Conservation (phyloP, 1,284 basidiomycete species). For the Anthracocystis panici-leucophaei region DNA sequence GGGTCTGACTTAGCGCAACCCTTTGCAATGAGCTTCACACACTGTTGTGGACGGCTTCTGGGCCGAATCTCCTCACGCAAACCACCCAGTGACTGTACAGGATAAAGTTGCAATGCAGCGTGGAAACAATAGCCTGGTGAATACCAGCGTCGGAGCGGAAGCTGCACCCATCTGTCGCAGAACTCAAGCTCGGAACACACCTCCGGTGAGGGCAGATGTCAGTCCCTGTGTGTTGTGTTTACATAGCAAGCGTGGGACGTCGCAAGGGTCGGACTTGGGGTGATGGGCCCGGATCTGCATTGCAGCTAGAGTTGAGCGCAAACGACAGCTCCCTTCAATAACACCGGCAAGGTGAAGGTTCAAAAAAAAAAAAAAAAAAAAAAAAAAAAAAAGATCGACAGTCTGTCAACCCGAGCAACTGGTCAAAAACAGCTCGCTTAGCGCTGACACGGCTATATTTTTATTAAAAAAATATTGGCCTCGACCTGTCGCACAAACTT, state of each 20-base stretch:
- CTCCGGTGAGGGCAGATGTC: background rate
- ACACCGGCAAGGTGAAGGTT: constrained; percentile 16
- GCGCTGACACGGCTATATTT: too few relatives aligned
- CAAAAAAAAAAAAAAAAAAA: constrained; percentile 3
- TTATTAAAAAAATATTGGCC: too few relatives aligned
- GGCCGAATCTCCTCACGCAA: background rate
- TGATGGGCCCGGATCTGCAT: constrained; percentile 21
- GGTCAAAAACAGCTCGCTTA: constrained; percentile 2
- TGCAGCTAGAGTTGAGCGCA: constrained; percentile 43
- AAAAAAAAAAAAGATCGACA: constrained; percentile 42
- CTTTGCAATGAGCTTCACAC: background rate
- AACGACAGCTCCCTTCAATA: background rate
- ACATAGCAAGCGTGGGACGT: background rate
- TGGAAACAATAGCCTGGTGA: constrained; percentile 1
- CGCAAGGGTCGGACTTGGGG: constrained; percentile 14
- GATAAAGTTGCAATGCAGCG: constrained; percentile 2
- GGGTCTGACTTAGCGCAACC: constrained; percentile 1
- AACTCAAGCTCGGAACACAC: background rate
- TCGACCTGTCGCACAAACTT: background rate
- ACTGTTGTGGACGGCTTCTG: constrained; percentile 1
- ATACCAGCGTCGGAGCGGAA: constrained; percentile 7
- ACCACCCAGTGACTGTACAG: background rate
- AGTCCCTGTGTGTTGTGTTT: background rate
- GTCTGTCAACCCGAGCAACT: constrained; percentile 34
- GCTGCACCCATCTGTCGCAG: background rate